Conservation (phyloP, 2,329 filamentous ascomycete genomes). For the Clathrospora elynae region DNA sequence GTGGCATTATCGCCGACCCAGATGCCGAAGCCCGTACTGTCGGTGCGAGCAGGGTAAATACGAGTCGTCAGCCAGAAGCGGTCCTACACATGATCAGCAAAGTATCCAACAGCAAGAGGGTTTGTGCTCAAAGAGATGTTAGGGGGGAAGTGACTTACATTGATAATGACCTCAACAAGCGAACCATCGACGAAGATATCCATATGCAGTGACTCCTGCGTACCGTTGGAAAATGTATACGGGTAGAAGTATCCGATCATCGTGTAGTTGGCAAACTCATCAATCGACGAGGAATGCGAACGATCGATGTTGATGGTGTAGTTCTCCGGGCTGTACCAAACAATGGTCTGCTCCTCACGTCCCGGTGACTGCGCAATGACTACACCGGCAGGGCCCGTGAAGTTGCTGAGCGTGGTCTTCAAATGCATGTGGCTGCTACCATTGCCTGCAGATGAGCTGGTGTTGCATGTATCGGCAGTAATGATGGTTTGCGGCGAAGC, state of each 20-base stretch:
- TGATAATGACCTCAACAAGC: conserved; percentile 55
- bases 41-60: conserved; percentile 53
- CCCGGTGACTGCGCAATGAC: conserved; percentile 52
- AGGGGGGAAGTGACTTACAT: conserved; percentile 37
- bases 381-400: conserved; percentile 51
- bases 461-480: conserved; percentile 21
- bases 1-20: conserved; percentile 48
- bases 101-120: neutral
- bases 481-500: conserved; percentile 30
- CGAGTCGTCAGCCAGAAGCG: conserved; percentile 50
- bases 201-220: conserved; percentile 49
- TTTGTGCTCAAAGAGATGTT: no score
- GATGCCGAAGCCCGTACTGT: conserved; percentile 52
- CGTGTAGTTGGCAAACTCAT: conserved; percentile 51
- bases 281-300: conserved; percentile 50
- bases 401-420: conserved; percentile 47
- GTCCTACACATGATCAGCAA: conserved; percentile 32
- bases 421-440: conserved; percentile 51
- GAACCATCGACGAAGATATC: conserved; percentile 56
- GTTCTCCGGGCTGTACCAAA: conserved; percentile 54
- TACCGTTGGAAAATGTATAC: conserved; percentile 47
- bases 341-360: conserved; percentile 52
- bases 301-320: conserved; percentile 55
- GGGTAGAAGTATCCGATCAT: conserved; percentile 55
- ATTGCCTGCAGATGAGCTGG: conserved; percentile 32